A percentile compares a stretch with the other conserved stretches of the same genome.
These are phyloP conservation scores for Agrocybe pediades DNA, from an alignment of 768 basidiomycete species.

Conservation along the genomic window DNA sequence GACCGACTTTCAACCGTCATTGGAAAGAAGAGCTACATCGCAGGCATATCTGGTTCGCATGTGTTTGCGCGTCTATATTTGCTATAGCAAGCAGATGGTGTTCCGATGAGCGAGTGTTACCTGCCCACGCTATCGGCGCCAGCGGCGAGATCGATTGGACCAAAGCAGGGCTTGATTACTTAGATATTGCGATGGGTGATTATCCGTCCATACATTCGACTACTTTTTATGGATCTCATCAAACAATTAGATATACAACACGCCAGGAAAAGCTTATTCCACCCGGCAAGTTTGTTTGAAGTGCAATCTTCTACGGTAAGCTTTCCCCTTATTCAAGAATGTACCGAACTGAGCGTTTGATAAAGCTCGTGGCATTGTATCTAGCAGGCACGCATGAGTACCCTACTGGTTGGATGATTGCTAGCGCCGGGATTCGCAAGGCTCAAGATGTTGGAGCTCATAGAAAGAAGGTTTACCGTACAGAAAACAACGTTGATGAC, in stretches of 20 bases:
- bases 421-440: slow-evolving; percentile 58
- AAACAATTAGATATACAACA: slow-evolving; percentile 50
- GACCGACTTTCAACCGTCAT: slow-evolving; percentile 66
- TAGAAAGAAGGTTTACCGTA: slow-evolving; percentile 56
- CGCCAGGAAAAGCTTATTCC: slow-evolving; percentile 49
- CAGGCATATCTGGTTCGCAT: slow-evolving; percentile 59
- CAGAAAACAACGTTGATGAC: slow-evolving; percentile 49
- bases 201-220: background rate
- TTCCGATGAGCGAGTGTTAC: slow-evolving; percentile 59
- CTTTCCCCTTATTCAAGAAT: background rate
- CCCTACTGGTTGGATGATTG: slow-evolving; percentile 54
- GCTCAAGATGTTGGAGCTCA: slow-evolving; percentile 81
- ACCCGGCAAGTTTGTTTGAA: slow-evolving; percentile 62
- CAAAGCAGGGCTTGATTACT: slow-evolving; percentile 48
- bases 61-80: slow-evolving; percentile 63
- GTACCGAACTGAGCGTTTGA: background rate
- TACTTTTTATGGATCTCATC: slow-evolving; percentile 7
- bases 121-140: slow-evolving; percentile 21
- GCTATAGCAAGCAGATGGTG: slow-evolving; percentile 71
- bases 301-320: slow-evolving; percentile 47
- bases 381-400: slow-evolving; percentile 49
- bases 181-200: slow-evolving; percentile 53
- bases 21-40: slow-evolving; percentile 56
- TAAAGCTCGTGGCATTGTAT: slow-evolving; percentile 57
- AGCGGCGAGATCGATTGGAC: slow-evolving; percentile 45